phyloP scores from a whole-genome alignment of 2,329 filamentous ascomycete species.

The Pochonia chlamydosporia region DNA sequence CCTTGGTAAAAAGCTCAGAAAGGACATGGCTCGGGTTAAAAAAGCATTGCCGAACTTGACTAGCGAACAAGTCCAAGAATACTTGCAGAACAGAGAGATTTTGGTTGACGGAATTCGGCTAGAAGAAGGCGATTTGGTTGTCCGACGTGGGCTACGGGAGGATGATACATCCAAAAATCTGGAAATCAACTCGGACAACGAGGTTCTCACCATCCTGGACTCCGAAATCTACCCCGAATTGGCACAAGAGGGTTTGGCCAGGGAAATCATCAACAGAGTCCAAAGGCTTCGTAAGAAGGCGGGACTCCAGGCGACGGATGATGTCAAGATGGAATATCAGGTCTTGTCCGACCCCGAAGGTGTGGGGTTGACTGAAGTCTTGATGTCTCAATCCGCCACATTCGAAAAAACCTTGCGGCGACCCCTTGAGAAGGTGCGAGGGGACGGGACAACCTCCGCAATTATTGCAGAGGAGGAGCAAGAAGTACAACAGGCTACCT shows the following conservation, averaged over 20 bases:
- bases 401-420: conserved; percentile 76
- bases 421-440: conserved; percentile 53
- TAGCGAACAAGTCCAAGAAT: conserved; percentile 75
- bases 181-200: conserved; percentile 82
- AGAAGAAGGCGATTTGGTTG: conserved; percentile 69
- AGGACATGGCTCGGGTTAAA: conserved; percentile 86
- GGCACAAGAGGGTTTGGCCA: conserved; percentile 78
- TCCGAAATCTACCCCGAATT: conserved; percentile 76
- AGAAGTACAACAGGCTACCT: conserved; percentile 76
- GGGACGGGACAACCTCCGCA: conserved; percentile 15
- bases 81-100: conserved; percentile 67
- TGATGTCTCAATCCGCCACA: conserved; percentile 58
- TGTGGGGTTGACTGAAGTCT: conserved; percentile 64
- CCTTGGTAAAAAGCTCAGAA: conserved; percentile 95
- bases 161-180: conserved; percentile 65
- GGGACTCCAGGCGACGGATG: conserved; percentile 83
- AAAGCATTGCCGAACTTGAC: conserved; percentile 77
- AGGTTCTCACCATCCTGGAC: conserved; percentile 89
- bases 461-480: conserved; percentile 79
- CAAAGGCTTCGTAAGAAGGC: conserved; percentile 93
- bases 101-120: conserved; percentile 81
- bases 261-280: conserved; percentile 90
- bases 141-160: conserved; percentile 73
- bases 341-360: conserved; percentile 74
- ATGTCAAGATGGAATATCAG: conserved; percentile 90